Evolutionary conservation across 352 stramenopile species (phyloP).

Genomic region (Phytophthora macrochlamydospora): DNA sequence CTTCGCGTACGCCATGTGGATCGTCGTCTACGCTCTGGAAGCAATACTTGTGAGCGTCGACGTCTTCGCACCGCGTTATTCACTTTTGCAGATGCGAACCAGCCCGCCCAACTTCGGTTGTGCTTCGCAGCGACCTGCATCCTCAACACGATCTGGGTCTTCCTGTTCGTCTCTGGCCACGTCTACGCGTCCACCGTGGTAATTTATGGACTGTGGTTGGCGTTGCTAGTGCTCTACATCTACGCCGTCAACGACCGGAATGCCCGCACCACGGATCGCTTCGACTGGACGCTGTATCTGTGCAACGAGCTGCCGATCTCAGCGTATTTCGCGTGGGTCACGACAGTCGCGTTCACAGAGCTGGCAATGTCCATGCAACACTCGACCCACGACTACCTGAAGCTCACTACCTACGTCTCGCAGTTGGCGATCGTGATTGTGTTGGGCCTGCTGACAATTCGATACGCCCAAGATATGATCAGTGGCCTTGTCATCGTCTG

Average conservation of each 20-base stretch:
- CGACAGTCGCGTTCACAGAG: slow-evolving; percentile 64
- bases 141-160: slow-evolving; percentile 69
- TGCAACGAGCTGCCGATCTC: slow-evolving; percentile 80
- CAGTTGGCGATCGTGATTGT: slow-evolving; percentile 65
- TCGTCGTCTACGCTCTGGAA: slow-evolving; percentile 73
- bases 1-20: slow-evolving; percentile 70
- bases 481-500: slow-evolving; percentile 68
- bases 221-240: slow-evolving; percentile 75
- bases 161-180: slow-evolving; percentile 62
- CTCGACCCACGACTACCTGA: slow-evolving; percentile 50
- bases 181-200: slow-evolving; percentile 59
- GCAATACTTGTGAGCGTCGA: slow-evolving; percentile 66
- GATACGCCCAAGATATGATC: slow-evolving; percentile 68
- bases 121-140: slow-evolving; percentile 74
- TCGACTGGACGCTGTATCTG: slow-evolving; percentile 74
- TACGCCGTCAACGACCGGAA: slow-evolving; percentile 82
- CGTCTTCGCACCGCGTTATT: slow-evolving; percentile 64
- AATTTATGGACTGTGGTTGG: slow-evolving; percentile 76
- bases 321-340: slow-evolving; percentile 85
- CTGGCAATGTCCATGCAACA: slow-evolving; percentile 74
- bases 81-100: slow-evolving; percentile 76
- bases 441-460: slow-evolving; percentile 59
- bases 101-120: slow-evolving; percentile 61
- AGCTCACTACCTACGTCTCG: slow-evolving; percentile 66
- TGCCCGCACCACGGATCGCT: slow-evolving; percentile 36